Base-by-base conservation (phyloP, 2,329 filamentous ascomycete genomes). In the Claviceps purpurea region DNA sequence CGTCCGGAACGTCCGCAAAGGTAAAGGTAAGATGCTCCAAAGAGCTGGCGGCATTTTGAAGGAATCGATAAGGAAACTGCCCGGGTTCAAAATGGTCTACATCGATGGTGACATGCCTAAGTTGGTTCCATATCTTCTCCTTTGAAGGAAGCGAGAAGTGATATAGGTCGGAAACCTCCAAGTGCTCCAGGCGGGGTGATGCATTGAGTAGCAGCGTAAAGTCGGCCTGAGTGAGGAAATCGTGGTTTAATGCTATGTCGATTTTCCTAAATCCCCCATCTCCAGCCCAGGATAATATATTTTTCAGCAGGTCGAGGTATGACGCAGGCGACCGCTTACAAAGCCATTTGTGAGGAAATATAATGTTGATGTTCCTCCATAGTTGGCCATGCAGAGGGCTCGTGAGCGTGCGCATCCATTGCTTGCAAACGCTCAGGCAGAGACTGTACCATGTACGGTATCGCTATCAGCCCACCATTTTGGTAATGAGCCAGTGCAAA, bases 221-320 rank as follows among this genome's bases (percentile, higher is more conserved):
- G 50, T 66, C 67, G 16, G 55, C 54, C 26, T 65, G 62, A 8
- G 53, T 62, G 8, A 68, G 5, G 1, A 18, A 18, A 26, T 26
- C 6, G 24, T 56, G 20, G 52, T 18, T 18, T 18, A 18, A 18
- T 18, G 18, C 18, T 18, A 18, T 18, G 18, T 18, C 18, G 18
- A 18, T 18, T 18, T 60, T 56, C 6, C 64, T 61, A 1, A 61
- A 56, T 13, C 49, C 53, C 39, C 67, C 61, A 5, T 63, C 61
- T 8, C 64, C 58, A 8, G 66, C 68, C 42, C 64, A 62, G 6
- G 58, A 59, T 14, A 67, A 56, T 4, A 69, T 55, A 40, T 62
- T 65, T 50, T 51, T 60, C 6, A 69, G 48, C 16, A 56, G 56
- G 2, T 57, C 56, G 4, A 56, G 55, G 8, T 56, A 57, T 11